A percentile compares a stretch with the other conserved stretches of the same genome.
phyloP scores from a whole-genome alignment of 2,329 filamentous ascomycete genomes.

The Lachnum nothofagi region DNA sequence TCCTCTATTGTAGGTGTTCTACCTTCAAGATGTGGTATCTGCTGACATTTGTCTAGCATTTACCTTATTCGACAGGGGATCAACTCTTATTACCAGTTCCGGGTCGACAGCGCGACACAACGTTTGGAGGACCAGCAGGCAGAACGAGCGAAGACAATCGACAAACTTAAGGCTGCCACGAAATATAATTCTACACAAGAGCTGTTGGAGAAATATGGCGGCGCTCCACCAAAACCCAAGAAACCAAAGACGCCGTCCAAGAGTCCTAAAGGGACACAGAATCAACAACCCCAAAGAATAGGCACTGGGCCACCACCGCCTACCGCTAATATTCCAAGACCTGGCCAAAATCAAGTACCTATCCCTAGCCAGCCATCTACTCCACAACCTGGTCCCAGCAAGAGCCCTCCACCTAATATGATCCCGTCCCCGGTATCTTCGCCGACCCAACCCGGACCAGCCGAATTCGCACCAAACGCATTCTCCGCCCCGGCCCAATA shows the following conservation, averaged over 20 bases:
- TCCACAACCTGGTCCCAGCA: constrained; percentile 19
- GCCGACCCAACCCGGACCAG: constrained; percentile 30
- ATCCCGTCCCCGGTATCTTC: constrained; percentile 22
- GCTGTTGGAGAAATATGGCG: constrained; percentile 89
- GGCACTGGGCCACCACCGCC: constrained; percentile 54
- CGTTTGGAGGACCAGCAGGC: constrained; percentile 70
- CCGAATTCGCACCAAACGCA: constrained; percentile 73
- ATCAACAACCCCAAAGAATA: constrained; percentile 38
- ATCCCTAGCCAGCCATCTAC: constrained; percentile 24
- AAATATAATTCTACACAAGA: constrained; percentile 94
- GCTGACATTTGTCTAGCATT: constrained; percentile 55
- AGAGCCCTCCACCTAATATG: constrained; percentile 18
- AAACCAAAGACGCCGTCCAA: constrained; percentile 17
- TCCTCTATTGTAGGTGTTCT: constrained; percentile 63
- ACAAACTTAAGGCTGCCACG: constrained; percentile 89
- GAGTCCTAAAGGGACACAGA: constrained; percentile 15
- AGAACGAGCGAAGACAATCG: constrained; percentile 80
- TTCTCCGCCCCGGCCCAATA: constrained; percentile 40
- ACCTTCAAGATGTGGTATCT: neutral
- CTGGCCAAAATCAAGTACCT: constrained; percentile 15
- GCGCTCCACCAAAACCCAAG: constrained; percentile 33
- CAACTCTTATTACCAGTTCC: constrained; percentile 72
- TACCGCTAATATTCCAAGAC: constrained; percentile 57
- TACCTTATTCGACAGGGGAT: constrained; percentile 65
- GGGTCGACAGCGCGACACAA: constrained; percentile 63